Conservation (phyloP, 257 asterid genomes). For the Avicennia marina region DNA sequence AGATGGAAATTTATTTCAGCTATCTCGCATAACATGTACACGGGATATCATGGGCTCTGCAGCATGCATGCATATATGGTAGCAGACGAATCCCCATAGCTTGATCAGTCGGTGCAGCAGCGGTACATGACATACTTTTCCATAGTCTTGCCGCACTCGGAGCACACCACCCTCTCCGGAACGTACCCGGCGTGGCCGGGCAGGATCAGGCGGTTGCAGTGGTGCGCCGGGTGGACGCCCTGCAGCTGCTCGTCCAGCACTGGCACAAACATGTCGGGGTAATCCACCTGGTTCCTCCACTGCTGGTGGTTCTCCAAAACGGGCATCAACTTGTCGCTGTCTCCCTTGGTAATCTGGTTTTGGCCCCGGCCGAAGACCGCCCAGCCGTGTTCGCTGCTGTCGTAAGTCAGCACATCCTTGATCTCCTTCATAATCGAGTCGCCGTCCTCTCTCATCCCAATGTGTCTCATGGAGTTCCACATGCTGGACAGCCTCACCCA, state of each 20-base stretch:
- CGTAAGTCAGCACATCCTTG: constrained; percentile 54
- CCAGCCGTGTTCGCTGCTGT: constrained; percentile 79
- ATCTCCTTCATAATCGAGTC: constrained; percentile 68
- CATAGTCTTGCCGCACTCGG: constrained; percentile 73
- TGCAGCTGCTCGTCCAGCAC: constrained; percentile 39
- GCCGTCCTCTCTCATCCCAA: constrained; percentile 41
- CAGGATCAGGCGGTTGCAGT: constrained; percentile 70
- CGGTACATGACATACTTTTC: constrained; percentile 79
- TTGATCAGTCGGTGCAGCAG: constrained; percentile 67
- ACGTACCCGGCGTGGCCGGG: constrained; percentile 56
- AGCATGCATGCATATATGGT: no score
- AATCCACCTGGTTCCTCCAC: constrained; percentile 47
- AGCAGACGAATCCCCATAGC: no score
- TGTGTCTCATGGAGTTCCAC: constrained; percentile 85
- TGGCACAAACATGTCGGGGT: constrained; percentile 43
- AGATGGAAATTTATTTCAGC: no score
- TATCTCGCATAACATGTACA: no score
- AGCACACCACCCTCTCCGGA: constrained; percentile 66
- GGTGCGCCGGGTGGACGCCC: constrained; percentile 55
- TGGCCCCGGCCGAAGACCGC: constrained; percentile 66
- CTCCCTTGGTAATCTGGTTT: constrained; percentile 49
- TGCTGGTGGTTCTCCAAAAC: constrained; percentile 26
- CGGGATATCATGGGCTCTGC: no score
- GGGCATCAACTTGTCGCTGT: constrained; percentile 38
- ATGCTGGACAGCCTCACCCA: constrained; percentile 89